Conservation (phyloP, 192 early-diverging fungal genomes). For the Thamnidium elegans region DNA sequence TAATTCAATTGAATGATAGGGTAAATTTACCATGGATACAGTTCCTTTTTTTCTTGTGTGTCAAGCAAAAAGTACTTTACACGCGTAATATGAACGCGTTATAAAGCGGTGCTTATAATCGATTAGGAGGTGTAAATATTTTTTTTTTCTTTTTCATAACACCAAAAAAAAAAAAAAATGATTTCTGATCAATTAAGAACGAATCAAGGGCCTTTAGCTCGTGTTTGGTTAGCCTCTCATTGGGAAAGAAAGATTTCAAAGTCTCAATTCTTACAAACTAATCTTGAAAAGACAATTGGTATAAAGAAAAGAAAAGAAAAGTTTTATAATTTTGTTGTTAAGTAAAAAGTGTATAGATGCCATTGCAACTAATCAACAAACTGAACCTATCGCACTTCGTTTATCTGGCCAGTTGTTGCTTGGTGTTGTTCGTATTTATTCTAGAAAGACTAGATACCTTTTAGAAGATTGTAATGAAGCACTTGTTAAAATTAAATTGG, state of each 20-base stretch:
- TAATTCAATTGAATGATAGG: too few species aligned
- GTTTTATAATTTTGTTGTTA: constrained; percentile 2
- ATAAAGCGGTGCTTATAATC: too few species aligned
- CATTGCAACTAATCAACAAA: constrained; percentile 70
- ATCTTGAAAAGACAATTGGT: constrained; percentile 84
- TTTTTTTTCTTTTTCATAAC: not conserved
- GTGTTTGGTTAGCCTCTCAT: constrained; percentile 97
- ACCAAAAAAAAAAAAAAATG: constrained; percentile 6
- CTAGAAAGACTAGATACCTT: constrained; percentile 93
- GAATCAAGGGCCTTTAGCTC: constrained; percentile 87
- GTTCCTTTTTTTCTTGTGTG: too few species aligned
- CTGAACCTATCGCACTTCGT: constrained; percentile 87
- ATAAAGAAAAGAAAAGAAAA: constrained; percentile 3
- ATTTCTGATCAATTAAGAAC: constrained; percentile 74
- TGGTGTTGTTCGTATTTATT: constrained; percentile 94
- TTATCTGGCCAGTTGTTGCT: constrained; percentile 95
- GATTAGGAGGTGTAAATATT: not conserved
- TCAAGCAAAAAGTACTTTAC: too few species aligned
- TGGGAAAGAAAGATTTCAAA: constrained; percentile 97
- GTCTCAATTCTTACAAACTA: constrained; percentile 90
- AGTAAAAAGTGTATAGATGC: constrained; percentile 49
- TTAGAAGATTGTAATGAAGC: constrained; percentile 98
- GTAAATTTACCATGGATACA: too few species aligned
- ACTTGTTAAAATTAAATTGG: constrained; percentile 91
- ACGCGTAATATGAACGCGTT: too few species aligned